A percentile compares a stretch with the other conserved stretches of the same genome.
phyloP scores from a whole-genome alignment of 2,329 filamentous ascomycete species.

The Phoma herbarum region DNA sequence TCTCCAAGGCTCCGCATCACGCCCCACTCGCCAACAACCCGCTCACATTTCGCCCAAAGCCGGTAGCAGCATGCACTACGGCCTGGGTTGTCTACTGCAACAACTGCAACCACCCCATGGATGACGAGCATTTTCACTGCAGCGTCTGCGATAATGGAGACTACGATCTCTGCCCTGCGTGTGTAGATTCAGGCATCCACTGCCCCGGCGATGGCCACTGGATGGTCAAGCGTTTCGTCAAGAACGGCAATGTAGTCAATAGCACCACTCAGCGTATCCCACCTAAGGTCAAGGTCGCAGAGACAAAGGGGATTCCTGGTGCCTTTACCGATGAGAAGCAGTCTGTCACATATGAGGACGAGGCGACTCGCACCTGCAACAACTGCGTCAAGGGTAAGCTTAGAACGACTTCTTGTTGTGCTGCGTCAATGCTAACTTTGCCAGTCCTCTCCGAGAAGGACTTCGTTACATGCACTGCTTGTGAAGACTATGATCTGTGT shows the following conservation, averaged over 20 bases:
- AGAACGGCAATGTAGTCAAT: conserved; percentile 79
- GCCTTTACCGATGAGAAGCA: conserved; percentile 57
- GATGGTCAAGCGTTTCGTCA: conserved; percentile 89
- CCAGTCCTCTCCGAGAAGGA: conserved; percentile 74
- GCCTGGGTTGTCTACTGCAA: conserved; percentile 93
- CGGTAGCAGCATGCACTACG: conserved; percentile 54
- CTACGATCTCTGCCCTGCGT: conserved; percentile 88
- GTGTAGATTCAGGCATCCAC: conserved; percentile 76
- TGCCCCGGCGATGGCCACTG: conserved; percentile 85
- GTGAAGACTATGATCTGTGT: conserved; percentile 94
- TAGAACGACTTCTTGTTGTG: neutral
- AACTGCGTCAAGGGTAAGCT: conserved; percentile 68
- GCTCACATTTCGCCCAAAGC: conserved; percentile 54
- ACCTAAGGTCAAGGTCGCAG: conserved; percentile 63
- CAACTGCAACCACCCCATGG: conserved; percentile 79
- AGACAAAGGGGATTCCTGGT: conserved; percentile 54
- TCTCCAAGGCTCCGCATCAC: conserved; percentile 39
- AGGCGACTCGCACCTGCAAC: conserved; percentile 74
- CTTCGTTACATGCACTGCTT: conserved; percentile 85
- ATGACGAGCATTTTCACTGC: conserved; percentile 91
- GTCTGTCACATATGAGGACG: conserved; percentile 45
- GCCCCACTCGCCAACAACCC: conserved; percentile 39
- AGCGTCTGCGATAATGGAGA: conserved; percentile 91
- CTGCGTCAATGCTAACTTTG: conserved; percentile 34
- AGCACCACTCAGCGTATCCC: conserved; percentile 85